Evolutionary conservation across 1,139 yeast genomes (phyloP), one percentile per base, ranked within the genome.

Genomic region (Blastobotrys persicus): DNA sequence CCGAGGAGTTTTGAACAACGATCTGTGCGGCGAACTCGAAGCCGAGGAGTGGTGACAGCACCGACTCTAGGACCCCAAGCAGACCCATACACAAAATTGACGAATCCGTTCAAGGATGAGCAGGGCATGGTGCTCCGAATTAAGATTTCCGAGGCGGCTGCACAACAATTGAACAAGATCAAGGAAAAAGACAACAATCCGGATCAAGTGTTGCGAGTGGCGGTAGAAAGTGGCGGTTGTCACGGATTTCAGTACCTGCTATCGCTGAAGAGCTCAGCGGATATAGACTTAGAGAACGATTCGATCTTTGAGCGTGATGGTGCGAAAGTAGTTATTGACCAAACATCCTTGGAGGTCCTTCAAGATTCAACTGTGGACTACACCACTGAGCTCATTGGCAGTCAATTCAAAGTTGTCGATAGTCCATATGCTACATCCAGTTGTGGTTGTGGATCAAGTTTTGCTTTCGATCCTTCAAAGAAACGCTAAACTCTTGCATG

Each of bases 151-250:
- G 70, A 74, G 37, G 59, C 75, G n/a, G 82, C 83, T 0, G 70
- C 76, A 2, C 62, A 62, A 26, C 81, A 85, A 64, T 71, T 92
- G 44, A 77, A 76, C 28, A 64, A 65, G 11, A 79, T 91, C 13
- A 77, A 82, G 13, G 60, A 67, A 17, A 76, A 72, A 2, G 96
- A 89, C 55, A 60, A 71, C 11, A 78, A 83, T 49, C 78, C 81
- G 0, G 71, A 81, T 44, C 62, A 83, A n/a, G 87, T 87, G 0
- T 71, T 92, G 39, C 73, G 85, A 45, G 79, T 94, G 4, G 72
- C 77, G n/a, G 98, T 94, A 4, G 98, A 91, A 60, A 86, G 96
- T 61, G 99, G 98, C 4, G 99, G 99, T 2, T 94, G 98, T 66
- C 99, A 92, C 66, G 98, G 99, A 26, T 94, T 88, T 68, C 98